These are phyloP conservation scores for Metahyphopichia silvanorum DNA, from an alignment of 805 yeast species.

Conservation along the genomic window DNA sequence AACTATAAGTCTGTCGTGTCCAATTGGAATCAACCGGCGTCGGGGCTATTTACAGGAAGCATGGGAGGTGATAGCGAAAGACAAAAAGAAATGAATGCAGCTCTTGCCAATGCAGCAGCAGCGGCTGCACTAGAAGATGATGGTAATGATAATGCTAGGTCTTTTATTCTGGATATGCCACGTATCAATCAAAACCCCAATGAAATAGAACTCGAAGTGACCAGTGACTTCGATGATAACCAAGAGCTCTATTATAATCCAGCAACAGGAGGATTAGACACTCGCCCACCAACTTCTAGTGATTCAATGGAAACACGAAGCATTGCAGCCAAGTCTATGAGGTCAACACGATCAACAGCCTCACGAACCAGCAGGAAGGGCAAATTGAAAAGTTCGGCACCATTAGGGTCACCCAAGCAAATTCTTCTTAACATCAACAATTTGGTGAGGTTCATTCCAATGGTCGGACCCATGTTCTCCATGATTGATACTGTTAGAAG, in stretches of 20 bases:
- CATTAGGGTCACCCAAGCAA: conserved; percentile 1
- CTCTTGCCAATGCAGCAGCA: background rate
- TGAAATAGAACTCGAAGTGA: conserved; percentile 28
- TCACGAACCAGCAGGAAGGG: background rate
- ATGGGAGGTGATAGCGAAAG: background rate
- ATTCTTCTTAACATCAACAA: conserved; percentile 25
- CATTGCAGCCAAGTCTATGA: background rate
- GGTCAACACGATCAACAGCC: background rate
- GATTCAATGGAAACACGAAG: conserved; percentile 1
- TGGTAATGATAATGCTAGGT: background rate
- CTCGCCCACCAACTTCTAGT: conserved; percentile 17
- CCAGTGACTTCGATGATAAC: conserved; percentile 20
- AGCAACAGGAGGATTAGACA: conserved; percentile 28
- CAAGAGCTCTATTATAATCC: conserved; percentile 32
- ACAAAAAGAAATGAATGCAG: conserved; percentile 1
- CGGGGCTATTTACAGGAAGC: conserved; percentile 10
- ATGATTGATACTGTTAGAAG: conserved; percentile 39
- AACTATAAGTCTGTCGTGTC: conserved; percentile 19
- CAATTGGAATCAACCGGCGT: conserved; percentile 33
- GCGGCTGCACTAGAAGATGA: background rate
- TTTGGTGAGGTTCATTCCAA: conserved; percentile 30
- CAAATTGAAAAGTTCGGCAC: background rate
- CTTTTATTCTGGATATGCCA: background rate
- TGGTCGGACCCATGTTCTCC: conserved; percentile 36
- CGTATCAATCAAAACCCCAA: conserved; percentile 5